Base-by-base conservation (phyloP, 306 rosid species). In the Sophora flavescens region DNA sequence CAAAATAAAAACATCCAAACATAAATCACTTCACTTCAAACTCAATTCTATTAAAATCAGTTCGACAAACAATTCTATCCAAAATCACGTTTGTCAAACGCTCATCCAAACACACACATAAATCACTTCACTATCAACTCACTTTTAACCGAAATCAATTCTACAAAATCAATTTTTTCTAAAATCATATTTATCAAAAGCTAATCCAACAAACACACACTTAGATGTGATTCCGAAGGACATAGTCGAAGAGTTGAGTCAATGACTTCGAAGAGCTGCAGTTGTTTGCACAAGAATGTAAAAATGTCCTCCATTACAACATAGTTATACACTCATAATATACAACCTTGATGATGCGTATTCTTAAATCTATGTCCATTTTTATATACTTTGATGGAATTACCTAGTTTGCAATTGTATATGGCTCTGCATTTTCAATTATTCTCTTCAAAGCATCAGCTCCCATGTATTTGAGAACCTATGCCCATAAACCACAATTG, bases 401-500 rank as follows among this genome's bases (percentile, higher is more conserved):
- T 47, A 69, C 70, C 73, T 78, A 68, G 28, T 60, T 3, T 41
- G 75, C 66, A 72, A 17, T 41, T 45, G 71, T 47, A 54, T 76
- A 82, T 32, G 86, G 84, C 80, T 86, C 83, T 67, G 89, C 86
- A 54, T 86, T 82, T 63, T 79, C 89, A 61, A 86, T 59, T 62
- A 79, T n/a, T 38, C 54, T 82, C 86, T 72, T 86, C 83, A 86
- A 76, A 17, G 82, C 84, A 79, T 18, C 86, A 63, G 83, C 81
- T 82, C 89, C 89, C 82, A 76, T 11, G 80, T 22, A 62, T 76
- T n/a, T 61, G 72, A 86, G 86, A 72, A 86, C 89, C 89, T 86
- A 33, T 5, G 52, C 22, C 36, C 75, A 75, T 36, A 12, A 70
- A 41, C 65, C 84, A 85, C 62, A 72, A 61, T 28, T 28, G 35